Evolutionary conservation across 83 land plant species (phyloP), one percentile per base, ranked within the genome.

Genomic region (Diphasiastrum complanatum): DNA sequence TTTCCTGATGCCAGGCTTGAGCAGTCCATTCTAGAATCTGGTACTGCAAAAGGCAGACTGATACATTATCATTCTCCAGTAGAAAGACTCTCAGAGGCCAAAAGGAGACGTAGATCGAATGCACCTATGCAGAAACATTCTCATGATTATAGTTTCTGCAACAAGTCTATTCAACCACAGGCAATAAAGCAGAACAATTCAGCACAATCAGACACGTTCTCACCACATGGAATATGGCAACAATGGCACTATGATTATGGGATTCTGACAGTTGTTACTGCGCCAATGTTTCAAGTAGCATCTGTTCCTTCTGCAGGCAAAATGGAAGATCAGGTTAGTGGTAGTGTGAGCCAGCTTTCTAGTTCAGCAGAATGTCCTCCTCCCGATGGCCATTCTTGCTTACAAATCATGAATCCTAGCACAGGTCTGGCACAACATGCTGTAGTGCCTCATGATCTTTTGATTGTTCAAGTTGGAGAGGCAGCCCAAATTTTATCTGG

Each of bases 171-270:
- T 14, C 8, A 8, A 8, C 43, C 8, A 8, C 20, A 8, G 20
- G 20, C 8, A 20, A 49, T 10, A 14, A 8, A 22, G 52, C 52
- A 25, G 34, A 4, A 12, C 58, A 25, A 33, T 14, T 19, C 19
- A 19, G 8, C 14, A 11, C 52, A 49, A 49, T 10, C 18, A 49
- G 19, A 49, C 19, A 20, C 5, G 52, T 49, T 22, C 35, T 33
- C 8, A 46, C 70, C 33, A 57, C 69, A 25, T 65, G n/a, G n/a
- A n/a, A n/a, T 78, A 37, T 93, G 98, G 98, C 98, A 93, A 70
- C 92, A 89, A 51, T 89, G 98, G 98, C 98, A 93, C 65, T 89
- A 79, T 76, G 98, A 93, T 56, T 93, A 89, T 64, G 98, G 96
- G 47, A 74, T 85, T 27, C 81, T 93, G 51, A 93, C 98, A 31